Conservation (phyloP, 1,284 basidiomycete genomes). For the Neonothopanus nambi region DNA sequence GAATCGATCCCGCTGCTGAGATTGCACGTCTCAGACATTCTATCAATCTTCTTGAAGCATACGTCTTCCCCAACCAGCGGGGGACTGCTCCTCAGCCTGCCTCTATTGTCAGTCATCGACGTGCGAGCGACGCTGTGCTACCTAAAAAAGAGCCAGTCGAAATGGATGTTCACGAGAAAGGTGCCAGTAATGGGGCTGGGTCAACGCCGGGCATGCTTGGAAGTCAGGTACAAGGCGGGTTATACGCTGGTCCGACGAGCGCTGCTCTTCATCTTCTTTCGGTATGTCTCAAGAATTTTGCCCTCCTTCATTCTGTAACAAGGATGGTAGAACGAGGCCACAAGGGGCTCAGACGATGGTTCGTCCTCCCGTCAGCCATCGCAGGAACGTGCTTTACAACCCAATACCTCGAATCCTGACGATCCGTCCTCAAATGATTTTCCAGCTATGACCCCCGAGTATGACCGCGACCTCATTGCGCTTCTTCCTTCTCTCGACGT, state of each 20-base stretch:
- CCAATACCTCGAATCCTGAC: conserved; percentile 4
- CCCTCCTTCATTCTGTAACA: conserved; percentile 17
- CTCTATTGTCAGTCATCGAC: conserved; percentile 34
- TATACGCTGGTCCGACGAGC: conserved; percentile 74
- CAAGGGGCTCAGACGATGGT: conserved; percentile 46
- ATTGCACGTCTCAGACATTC: conserved; percentile 74
- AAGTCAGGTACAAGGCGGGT: conserved; percentile 61
- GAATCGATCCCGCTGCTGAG: conserved; percentile 71
- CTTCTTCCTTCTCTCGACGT: conserved; percentile 62
- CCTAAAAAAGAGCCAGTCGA: conserved; percentile 59
- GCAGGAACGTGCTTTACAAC: conserved; percentile 34
- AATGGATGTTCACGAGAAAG: conserved; percentile 46
- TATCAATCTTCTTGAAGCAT: conserved; percentile 68
- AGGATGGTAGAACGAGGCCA: conserved; percentile 40
- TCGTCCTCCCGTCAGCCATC: conserved; percentile 49
- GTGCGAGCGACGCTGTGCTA: conserved; percentile 35
- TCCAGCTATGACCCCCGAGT: conserved; percentile 50
- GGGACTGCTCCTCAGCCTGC: conserved; percentile 10
- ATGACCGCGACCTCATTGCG: conserved; percentile 69
- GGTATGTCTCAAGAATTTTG: conserved; percentile 37
- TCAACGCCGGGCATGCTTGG: conserved; percentile 69
- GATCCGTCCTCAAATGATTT: conserved; percentile 39
- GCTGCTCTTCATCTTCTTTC: conserved; percentile 64
- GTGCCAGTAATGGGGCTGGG: conserved; percentile 29
- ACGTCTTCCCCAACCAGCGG: conserved; percentile 58